phyloP scores from a whole-genome alignment of 208 protist species.

The Trypanosoma conorhini region DNA sequence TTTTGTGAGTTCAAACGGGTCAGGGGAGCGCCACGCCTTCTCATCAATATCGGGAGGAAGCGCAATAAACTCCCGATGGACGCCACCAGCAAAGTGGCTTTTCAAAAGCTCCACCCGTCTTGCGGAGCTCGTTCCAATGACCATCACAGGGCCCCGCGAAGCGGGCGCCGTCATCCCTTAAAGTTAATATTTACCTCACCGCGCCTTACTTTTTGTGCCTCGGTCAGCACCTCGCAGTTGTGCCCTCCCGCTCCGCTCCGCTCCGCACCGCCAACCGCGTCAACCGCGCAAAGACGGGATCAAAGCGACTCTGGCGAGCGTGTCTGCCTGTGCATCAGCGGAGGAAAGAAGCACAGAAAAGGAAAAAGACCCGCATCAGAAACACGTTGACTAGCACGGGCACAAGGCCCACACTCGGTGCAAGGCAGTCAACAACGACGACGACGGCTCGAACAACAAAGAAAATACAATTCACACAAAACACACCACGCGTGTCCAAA shows the following conservation, averaged over 20 bases:
- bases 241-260: not conserved
- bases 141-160: slow-evolving; percentile 45
- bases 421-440: too few relatives aligned
- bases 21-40: slow-evolving; percentile 49
- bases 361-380: too few relatives aligned
- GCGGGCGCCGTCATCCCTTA: not conserved
- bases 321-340: too few relatives aligned
- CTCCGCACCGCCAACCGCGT: not conserved
- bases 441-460: too few relatives aligned
- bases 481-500: not conserved
- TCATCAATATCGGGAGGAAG: slow-evolving; percentile 85
- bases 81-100: slow-evolving; percentile 34
- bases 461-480: too few relatives aligned
- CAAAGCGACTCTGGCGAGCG: too few relatives aligned
- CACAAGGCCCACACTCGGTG: too few relatives aligned
- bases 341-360: too few relatives aligned
- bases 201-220: not conserved
- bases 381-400: too few relatives aligned
- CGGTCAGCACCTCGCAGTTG: too few relatives aligned
- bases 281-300: not conserved
- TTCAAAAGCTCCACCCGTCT: slow-evolving; percentile 41
- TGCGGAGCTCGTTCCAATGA: slow-evolving; percentile 75
- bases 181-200: not conserved
- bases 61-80: slow-evolving; percentile 47
- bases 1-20: slow-evolving; percentile 58